These are phyloP conservation scores for Blastobotrys buckinghamii DNA, from an alignment of 1,139 yeast species.

Conservation along the genomic window DNA sequence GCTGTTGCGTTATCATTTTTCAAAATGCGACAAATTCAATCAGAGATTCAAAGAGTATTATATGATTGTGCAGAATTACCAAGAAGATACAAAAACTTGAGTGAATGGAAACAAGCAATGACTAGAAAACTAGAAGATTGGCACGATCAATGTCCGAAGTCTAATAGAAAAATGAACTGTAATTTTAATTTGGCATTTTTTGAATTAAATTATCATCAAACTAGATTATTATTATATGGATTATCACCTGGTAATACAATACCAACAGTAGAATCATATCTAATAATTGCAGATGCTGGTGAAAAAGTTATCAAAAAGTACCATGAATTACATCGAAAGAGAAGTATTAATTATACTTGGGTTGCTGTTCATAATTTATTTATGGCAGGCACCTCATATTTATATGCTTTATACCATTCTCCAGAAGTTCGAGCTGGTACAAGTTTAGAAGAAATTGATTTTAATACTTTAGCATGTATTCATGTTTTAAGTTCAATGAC, in stretches of 20 bases:
- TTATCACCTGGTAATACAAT: slow-evolving; percentile 63
- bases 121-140: slow-evolving; percentile 52
- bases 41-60: slow-evolving; percentile 65
- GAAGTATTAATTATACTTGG: slow-evolving; percentile 81
- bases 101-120: slow-evolving; percentile 55
- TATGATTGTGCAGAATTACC: slow-evolving; percentile 71
- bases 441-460: slow-evolving; percentile 48
- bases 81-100: slow-evolving; percentile 47
- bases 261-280: slow-evolving; percentile 48
- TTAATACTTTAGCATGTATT: slow-evolving; percentile 51
- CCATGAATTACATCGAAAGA: slow-evolving; percentile 47
- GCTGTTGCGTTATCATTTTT: slow-evolving; percentile 60
- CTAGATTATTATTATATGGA: slow-evolving; percentile 67
- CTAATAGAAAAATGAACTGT: slow-evolving; percentile 60
- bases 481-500: slow-evolving; percentile 55
- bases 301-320: slow-evolving; percentile 62
- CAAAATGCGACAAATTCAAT: slow-evolving; percentile 64
- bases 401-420: slow-evolving; percentile 70
- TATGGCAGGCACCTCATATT: slow-evolving; percentile 82
- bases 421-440: slow-evolving; percentile 46
- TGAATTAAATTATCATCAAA: slow-evolving; percentile 69
- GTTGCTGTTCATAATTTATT: slow-evolving; percentile 85
- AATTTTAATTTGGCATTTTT: slow-evolving; percentile 66
- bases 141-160: slow-evolving; percentile 53
- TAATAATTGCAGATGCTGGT: slow-evolving; percentile 57